A percentile compares a stretch with the other conserved stretches of the same genome.
Conservation (phyloP, 495 filamentous ascomycete species). For the Darksidea phi region DNA sequence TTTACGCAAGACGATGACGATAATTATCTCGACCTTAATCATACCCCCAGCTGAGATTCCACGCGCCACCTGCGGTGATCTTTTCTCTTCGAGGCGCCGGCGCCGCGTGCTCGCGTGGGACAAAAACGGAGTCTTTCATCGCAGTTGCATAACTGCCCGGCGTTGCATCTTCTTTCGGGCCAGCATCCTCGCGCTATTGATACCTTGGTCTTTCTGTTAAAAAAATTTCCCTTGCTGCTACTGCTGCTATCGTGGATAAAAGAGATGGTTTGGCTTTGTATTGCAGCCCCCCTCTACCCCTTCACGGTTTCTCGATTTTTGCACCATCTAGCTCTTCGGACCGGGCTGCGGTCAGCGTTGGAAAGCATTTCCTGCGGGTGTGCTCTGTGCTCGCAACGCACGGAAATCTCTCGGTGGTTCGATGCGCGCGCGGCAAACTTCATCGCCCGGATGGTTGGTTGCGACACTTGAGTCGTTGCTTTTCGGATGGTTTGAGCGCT, state of each 20-base stretch:
- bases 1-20: conserved; percentile 2
- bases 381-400: not conserved
- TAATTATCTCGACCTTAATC: not conserved
- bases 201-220: conserved; percentile 19
- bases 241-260: not conserved
- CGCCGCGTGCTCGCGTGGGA: conserved; percentile 26
- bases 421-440: not conserved
- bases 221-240: not conserved
- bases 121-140: conserved; percentile 31
- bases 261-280: conserved; percentile 9
- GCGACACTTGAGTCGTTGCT: no score
- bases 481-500: no score
- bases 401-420: conserved; percentile 1
- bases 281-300: not conserved
- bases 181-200: conserved; percentile 27
- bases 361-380: conserved; percentile 11
- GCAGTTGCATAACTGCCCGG: conserved; percentile 27
- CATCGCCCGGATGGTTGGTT: no score
- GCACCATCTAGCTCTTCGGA: not conserved
- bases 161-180: conserved; percentile 24
- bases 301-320: not conserved
- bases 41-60: not conserved
- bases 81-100: conserved; percentile 11
- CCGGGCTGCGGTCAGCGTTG: conserved; percentile 5
- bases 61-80: not conserved